These are phyloP conservation scores for Macrocystidia cucumis DNA, from an alignment of 1,284 basidiomycete species.

Conservation along the genomic window DNA sequence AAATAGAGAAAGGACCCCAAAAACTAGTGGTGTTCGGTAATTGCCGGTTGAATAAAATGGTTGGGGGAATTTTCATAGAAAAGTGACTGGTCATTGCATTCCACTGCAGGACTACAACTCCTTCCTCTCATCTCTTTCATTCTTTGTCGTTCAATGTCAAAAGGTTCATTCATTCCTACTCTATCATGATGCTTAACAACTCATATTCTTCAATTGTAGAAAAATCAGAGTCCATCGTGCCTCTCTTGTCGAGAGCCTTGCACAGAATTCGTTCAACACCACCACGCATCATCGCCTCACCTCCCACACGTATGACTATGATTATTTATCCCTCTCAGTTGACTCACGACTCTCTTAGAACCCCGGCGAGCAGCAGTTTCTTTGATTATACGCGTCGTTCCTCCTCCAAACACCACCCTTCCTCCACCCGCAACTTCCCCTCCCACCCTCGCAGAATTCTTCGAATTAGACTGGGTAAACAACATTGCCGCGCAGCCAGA, in stretches of 20 bases:
- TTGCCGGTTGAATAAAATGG: no score
- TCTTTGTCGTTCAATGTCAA: slow-evolving; percentile 16
- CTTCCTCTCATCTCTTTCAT: slow-evolving; percentile 6
- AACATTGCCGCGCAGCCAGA: slow-evolving; percentile 76
- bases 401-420: slow-evolving; percentile 39
- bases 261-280: slow-evolving; percentile 77
- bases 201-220: slow-evolving; percentile 19
- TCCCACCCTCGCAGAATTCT: slow-evolving; percentile 64
- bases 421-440: slow-evolving; percentile 28
- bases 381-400: slow-evolving; percentile 69
- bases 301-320: slow-evolving; percentile 67
- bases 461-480: slow-evolving; percentile 81
- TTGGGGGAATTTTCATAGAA: no score
- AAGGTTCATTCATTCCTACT: slow-evolving; percentile 14
- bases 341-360: slow-evolving; percentile 24
- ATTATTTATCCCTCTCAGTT: slow-evolving; percentile 4
- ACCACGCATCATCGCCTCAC: slow-evolving; percentile 81
- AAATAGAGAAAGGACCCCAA: no score
- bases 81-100: no score
- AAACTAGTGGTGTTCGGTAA: no score
- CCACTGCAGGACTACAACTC: neutral
- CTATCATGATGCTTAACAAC: neutral
- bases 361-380: slow-evolving; percentile 79
- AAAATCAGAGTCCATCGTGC: slow-evolving; percentile 34
- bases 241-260: slow-evolving; percentile 61